Conservation (phyloP, 768 basidiomycete genomes). For the Tricholoma furcatifolium region DNA sequence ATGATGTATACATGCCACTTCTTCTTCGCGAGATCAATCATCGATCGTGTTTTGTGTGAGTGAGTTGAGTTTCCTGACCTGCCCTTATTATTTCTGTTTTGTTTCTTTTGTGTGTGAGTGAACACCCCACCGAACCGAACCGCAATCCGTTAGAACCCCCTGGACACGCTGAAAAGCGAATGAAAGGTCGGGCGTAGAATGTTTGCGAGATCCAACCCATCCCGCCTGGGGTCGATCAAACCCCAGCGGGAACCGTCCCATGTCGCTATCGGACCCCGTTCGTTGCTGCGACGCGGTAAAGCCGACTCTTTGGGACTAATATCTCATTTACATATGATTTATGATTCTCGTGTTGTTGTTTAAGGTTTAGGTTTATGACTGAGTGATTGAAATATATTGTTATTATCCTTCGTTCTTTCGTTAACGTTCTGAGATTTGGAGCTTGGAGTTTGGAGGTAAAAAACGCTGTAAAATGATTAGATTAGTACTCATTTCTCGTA, state of each 20-base stretch:
- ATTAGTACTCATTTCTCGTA: no score
- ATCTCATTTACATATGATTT: constrained; percentile 24
- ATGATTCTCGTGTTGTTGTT: no score
- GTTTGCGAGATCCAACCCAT: constrained; percentile 74
- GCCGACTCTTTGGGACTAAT: constrained; percentile 77
- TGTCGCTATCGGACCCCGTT: constrained; percentile 81
- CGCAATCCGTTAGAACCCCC: constrained; percentile 93
- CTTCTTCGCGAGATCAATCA: constrained; percentile 26
- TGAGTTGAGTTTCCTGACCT: background rate
- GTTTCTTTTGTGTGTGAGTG: constrained; percentile 7
- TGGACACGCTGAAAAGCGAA: constrained; percentile 61
- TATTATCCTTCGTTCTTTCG: no score
- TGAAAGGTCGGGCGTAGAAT: constrained; percentile 91
- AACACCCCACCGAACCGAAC: no score
- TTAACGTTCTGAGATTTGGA: no score
- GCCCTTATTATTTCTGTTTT: constrained; percentile 13
- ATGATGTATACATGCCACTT: constrained; percentile 20
- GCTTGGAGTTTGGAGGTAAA: no score
- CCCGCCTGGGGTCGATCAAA: constrained; percentile 59
- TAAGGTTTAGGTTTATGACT: no score
- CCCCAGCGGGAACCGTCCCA: constrained; percentile 54
- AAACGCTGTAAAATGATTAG: no score
- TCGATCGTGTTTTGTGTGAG: constrained; percentile 12
- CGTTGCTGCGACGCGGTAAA: constrained; percentile 50
- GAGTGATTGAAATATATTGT: no score